A percentile compares a stretch with the other conserved stretches of the same genome.
phyloP scores from a whole-genome alignment of 2,329 filamentous ascomycete species.

The Alternaria conjuncta region DNA sequence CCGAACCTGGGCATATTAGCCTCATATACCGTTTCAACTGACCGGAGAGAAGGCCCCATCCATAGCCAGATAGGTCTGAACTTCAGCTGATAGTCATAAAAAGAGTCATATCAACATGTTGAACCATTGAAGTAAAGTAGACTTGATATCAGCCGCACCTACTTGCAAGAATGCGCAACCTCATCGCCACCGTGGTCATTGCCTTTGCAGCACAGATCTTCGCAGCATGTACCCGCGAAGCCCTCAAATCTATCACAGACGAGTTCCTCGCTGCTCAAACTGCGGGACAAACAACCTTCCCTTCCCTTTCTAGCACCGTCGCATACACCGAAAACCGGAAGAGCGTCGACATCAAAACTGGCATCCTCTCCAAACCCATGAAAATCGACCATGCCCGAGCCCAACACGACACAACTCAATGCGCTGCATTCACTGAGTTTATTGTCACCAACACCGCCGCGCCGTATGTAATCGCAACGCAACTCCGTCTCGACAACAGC shows the following conservation, averaged over 20 bases:
- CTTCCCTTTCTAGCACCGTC: constrained; percentile 24
- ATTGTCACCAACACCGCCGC: constrained; percentile 32
- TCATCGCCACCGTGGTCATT: background rate
- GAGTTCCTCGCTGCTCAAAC: constrained; percentile 30
- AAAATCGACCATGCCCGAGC: constrained; percentile 33
- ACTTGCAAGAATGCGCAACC: constrained; percentile 4
- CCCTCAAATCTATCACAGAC: constrained; percentile 26
- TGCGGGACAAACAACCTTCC: constrained; percentile 23
- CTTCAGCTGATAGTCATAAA: background rate
- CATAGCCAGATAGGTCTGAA: background rate
- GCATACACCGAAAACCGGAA: constrained; percentile 38
- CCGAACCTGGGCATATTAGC: constrained; percentile 1
- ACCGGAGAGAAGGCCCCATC: background rate
- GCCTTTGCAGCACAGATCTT: constrained; percentile 14
- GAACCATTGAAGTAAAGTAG: background rate
- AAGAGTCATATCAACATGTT: background rate
- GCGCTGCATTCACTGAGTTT: constrained; percentile 38
- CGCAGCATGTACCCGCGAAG: constrained; percentile 30
- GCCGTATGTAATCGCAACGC: constrained; percentile 38
- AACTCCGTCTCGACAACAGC: constrained; percentile 32
- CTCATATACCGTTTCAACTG: background rate
- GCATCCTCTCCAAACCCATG: constrained; percentile 32
- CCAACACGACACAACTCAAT: constrained; percentile 35
- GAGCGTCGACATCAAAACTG: constrained; percentile 19
- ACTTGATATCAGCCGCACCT: no score